Evolutionary conservation across 192 early-diverging fungal species (phyloP).

Genomic region (Mycoemilia scoparia): DNA sequence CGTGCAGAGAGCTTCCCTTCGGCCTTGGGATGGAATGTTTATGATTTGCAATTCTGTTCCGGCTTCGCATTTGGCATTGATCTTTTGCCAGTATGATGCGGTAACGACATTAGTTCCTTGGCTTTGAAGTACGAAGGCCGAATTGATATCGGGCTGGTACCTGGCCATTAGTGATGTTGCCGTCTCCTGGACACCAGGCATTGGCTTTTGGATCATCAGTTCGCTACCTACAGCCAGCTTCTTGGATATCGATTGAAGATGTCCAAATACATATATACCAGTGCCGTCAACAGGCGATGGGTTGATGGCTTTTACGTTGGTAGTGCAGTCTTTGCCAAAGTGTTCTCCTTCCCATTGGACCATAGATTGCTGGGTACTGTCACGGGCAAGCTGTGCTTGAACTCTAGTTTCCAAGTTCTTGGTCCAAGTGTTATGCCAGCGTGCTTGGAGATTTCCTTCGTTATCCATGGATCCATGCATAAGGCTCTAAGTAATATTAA

Average conservation of each 20-base stretch:
- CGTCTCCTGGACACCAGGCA: conserved; percentile 62
- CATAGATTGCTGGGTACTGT: conserved; percentile 69
- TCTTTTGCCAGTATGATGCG: conserved; percentile 72
- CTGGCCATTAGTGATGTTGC: conserved; percentile 51
- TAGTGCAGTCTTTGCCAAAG: conserved; percentile 68
- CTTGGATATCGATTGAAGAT: conserved; percentile 76
- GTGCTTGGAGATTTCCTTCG: conserved; percentile 69
- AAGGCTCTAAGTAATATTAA: too few relatives aligned
- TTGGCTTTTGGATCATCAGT: conserved; percentile 65
- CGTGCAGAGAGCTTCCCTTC: conserved; percentile 78
- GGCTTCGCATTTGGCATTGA: conserved; percentile 88
- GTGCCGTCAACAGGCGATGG: conserved; percentile 78
- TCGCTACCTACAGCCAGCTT: conserved; percentile 74
- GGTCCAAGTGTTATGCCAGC: conserved; percentile 68
- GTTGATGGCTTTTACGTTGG: conserved; percentile 90
- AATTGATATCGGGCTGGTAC: conserved; percentile 43
- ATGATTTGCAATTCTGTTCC: conserved; percentile 73
- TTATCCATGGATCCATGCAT: conserved; percentile 90
- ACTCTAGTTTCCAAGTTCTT: conserved; percentile 41
- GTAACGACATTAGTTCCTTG: conserved; percentile 50
- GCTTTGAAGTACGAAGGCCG: conserved; percentile 48
- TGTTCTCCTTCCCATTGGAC: conserved; percentile 85
- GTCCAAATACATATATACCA: conserved; percentile 73
- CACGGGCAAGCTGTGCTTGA: conserved; percentile 44
- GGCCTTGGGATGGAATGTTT: conserved; percentile 36